These are phyloP conservation scores for Diaporthe destruens DNA, from an alignment of 2,329 filamentous ascomycete genomes.

Conservation along the genomic window DNA sequence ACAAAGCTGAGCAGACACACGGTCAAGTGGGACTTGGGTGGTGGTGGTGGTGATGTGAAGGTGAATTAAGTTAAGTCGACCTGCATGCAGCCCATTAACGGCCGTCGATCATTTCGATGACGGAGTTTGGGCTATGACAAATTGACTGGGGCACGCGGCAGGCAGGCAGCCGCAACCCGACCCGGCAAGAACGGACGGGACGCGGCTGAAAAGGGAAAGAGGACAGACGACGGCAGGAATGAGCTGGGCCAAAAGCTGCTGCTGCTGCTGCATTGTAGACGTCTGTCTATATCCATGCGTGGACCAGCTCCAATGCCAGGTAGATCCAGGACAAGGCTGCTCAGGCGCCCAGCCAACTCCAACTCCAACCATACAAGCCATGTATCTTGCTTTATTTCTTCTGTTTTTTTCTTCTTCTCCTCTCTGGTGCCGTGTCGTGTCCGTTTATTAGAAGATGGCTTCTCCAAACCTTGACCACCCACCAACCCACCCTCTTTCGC, in stretches of 20 bases:
- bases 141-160: slow-evolving; percentile 32
- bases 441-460: not conserved
- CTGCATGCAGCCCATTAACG: not conserved
- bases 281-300: too few species aligned
- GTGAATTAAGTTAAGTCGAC: too few species aligned
- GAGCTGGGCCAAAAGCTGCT: slow-evolving; percentile 1
- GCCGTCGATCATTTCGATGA: not conserved
- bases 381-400: not conserved
- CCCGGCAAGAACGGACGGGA: slow-evolving; percentile 13
- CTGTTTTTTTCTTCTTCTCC: not conserved
- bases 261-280: too few species aligned
- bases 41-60: not conserved
- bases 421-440: not conserved
- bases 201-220: not conserved
- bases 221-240: not conserved
- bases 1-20: not conserved
- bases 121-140: slow-evolving; percentile 28
- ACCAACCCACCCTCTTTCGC: not conserved
- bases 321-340: not conserved
- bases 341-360: too few species aligned
- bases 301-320: not conserved
- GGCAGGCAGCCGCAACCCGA: slow-evolving; percentile 39
- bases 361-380: slow-evolving; percentile 13
- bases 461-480: not conserved
- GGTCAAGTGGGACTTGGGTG: not conserved